Percentiles rank a stretch among this genome's conserved stretches.
These are phyloP conservation scores for Fragilariopsis cylindrus DNA, from an alignment of 108 stramenopile genomes.

Conservation along the genomic window DNA sequence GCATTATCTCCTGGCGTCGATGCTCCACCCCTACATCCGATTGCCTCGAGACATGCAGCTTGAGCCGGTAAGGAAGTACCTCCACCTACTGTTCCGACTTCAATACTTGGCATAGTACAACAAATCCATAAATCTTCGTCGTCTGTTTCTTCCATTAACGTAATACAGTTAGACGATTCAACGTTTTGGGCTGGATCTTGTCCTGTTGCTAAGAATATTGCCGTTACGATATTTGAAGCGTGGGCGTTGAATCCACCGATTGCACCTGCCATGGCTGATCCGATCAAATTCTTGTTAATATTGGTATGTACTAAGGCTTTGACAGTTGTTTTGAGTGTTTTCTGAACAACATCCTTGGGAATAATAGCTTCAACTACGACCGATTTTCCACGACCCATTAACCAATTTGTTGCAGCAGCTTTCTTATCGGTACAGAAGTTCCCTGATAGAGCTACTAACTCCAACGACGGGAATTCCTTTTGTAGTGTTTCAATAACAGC, in stretches of 20 bases:
- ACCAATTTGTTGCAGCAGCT: slow-evolving; percentile 98
- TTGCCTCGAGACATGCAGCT: slow-evolving; percentile 90
- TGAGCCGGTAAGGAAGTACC: slow-evolving; percentile 96
- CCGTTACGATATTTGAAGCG: slow-evolving; percentile 98
- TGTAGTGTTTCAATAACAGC: slow-evolving; percentile 85
- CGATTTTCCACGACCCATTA: slow-evolving; percentile 96
- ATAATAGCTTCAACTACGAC: slow-evolving; percentile 95
- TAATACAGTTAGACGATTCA: slow-evolving; percentile 94
- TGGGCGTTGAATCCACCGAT: slow-evolving; percentile 99
- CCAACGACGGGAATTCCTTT: slow-evolving; percentile 66
- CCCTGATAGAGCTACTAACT: slow-evolving; percentile 90
- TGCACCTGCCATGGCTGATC: slow-evolving; percentile 95
- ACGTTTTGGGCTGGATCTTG: slow-evolving; percentile 99
- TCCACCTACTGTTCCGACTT: slow-evolving; percentile 98
- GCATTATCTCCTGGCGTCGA: slow-evolving; percentile 90
- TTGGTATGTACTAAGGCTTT: slow-evolving; percentile 91
- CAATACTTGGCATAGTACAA: slow-evolving; percentile 98
- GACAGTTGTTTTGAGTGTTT: slow-evolving; percentile 94
- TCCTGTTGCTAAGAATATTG: slow-evolving; percentile 96
- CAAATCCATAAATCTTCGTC: slow-evolving; percentile 89
- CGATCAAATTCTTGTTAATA: slow-evolving; percentile 95
- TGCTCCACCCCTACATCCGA: slow-evolving; percentile 86
- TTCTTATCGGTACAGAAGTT: slow-evolving; percentile 99
- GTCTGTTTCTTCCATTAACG: slow-evolving; percentile 89
- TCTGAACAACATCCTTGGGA: slow-evolving; percentile 79